phyloP scores from a whole-genome alignment of 768 basidiomycete species.

The Trametes sanguinea region DNA sequence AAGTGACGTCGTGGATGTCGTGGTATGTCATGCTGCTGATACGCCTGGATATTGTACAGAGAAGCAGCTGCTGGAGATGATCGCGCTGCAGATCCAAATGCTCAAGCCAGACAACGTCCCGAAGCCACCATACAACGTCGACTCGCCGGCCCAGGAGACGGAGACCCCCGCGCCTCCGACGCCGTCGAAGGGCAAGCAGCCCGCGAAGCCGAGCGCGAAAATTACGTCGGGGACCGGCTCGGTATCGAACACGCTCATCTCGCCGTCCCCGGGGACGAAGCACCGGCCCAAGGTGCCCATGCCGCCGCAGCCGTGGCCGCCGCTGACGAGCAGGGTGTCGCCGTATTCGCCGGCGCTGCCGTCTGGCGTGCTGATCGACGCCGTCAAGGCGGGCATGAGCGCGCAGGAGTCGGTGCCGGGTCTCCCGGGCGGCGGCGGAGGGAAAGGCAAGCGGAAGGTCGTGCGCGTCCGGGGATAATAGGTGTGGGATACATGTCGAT shows the following conservation, averaged over 20 bases:
- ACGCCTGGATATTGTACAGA: conserved; percentile 45
- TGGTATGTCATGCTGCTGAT: not conserved
- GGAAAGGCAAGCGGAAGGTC: conserved; percentile 82
- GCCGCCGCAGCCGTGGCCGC: conserved; percentile 76
- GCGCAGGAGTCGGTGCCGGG: conserved; percentile 49
- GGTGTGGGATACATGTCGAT: too few relatives aligned
- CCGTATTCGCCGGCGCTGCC: conserved; percentile 79
- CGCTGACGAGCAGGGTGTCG: conserved; percentile 72
- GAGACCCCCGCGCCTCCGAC: conserved; percentile 33
- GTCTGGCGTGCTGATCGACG: conserved; percentile 76
- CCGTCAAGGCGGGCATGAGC: conserved; percentile 85
- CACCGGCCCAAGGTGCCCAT: conserved; percentile 52
- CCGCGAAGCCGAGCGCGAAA: conserved; percentile 27
- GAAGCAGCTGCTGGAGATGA: conserved; percentile 75
- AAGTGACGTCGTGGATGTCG: not conserved
- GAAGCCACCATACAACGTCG: conserved; percentile 57
- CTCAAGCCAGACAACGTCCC: conserved; percentile 72
- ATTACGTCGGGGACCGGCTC: conserved; percentile 22
- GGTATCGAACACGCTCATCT: conserved; percentile 28
- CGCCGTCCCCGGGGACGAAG: conserved; percentile 29
- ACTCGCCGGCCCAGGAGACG: conserved; percentile 27
- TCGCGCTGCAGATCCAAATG: conserved; percentile 72
- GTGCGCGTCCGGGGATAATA: conserved; percentile 67
- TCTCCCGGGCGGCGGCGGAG: conserved; percentile 34
- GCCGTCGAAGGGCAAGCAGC: conserved; percentile 33